Base-by-base conservation (phyloP, 2,329 filamentous ascomycete species). In the Talaromyces sp. region DNA sequence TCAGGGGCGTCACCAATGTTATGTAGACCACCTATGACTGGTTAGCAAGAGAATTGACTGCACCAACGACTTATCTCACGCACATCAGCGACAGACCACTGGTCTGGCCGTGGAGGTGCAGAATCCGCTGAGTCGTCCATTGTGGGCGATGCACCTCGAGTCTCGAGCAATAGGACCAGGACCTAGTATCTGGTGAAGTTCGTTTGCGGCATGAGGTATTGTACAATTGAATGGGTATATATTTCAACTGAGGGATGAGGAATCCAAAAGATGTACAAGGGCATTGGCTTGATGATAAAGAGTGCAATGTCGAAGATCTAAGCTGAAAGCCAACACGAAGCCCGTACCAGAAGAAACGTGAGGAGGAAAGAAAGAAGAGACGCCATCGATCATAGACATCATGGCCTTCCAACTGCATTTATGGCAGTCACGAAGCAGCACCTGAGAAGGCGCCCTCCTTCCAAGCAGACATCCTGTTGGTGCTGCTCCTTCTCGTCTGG, bases 11-110 rank as follows among this genome's bases (percentile, higher is more conserved):
- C 40, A 97, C 85, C 70, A 97, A 89, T 64, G 88, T 82, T 8
- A 93, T 89, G 76, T 96, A 97, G 65, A 94, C 82, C 71, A 97
- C 93, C 92, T 98, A 70, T 31, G 47, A 64, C 15, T 34, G 19
- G 15, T 60, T 2, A 64, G 59, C 58, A 59, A 45, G 7, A 43
- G 8, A 17, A 36, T 13, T 25, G 10, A 29, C 29, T 27, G 25
- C 19, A 51, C 25, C 10, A 13, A 43, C 25, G 40, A 47, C 31
- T 25, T 43, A 45, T n/a, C 6, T 53, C 4, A 75, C 75, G 68
- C 68, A 81, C 79, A 72, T 81, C 78, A 63, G 70, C 68, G 27
- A 72, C 68, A 10, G 74, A 72, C 78, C 78, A 81, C 31, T 71
- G 71, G 67, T 19, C 68, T 71, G 34, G 68, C 67, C 34, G 70